Percentiles rank a stretch among this genome's conserved stretches.
phyloP scores from a whole-genome alignment of 73 alveolate species.

The Symbiodinium natans region DNA sequence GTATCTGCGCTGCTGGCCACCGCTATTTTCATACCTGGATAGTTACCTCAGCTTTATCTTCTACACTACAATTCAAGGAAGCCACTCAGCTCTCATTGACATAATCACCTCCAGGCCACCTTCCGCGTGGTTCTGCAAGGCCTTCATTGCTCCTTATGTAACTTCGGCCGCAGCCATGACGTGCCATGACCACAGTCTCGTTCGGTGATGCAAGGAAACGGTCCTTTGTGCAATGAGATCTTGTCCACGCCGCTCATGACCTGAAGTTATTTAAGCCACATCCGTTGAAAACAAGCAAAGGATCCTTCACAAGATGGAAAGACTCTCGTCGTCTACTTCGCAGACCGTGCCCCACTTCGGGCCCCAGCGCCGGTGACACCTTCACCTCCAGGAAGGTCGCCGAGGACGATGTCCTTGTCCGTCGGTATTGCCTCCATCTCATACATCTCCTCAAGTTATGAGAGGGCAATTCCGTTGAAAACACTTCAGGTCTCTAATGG shows the following conservation, averaged over 20 bases:
- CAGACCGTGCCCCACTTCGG: too few relatives aligned
- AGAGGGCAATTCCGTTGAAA: too few relatives aligned
- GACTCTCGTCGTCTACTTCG: too few relatives aligned
- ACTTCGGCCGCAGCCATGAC: neutral
- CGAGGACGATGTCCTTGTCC: conserved; percentile 15
- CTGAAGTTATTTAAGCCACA: too few relatives aligned
- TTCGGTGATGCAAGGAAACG: neutral
- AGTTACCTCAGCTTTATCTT: neutral
- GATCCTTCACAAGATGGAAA: too few relatives aligned
- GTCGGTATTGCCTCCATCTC: conserved; percentile 43
- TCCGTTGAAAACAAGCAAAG: too few relatives aligned
- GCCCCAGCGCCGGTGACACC: conserved; percentile 59
- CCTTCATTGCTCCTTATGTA: conserved; percentile 62
- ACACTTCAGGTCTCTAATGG: too few relatives aligned
- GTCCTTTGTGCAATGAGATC: conserved; percentile 43
- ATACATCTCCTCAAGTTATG: conserved; percentile 50
- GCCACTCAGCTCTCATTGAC: neutral
- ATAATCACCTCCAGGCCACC: neutral
- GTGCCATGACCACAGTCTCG: neutral
- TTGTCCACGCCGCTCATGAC: conserved; percentile 58
- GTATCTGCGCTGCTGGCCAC: conserved; percentile 94
- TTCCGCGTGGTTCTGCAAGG: conserved; percentile 71
- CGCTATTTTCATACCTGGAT: conserved; percentile 63
- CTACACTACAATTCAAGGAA: neutral
- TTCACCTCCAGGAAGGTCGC: conserved; percentile 59